A percentile compares a stretch with the other conserved stretches of the same genome.
Evolutionary conservation across 2,329 filamentous ascomycete species (phyloP).

Genomic region (Paracorniculantispora psalliotae): DNA sequence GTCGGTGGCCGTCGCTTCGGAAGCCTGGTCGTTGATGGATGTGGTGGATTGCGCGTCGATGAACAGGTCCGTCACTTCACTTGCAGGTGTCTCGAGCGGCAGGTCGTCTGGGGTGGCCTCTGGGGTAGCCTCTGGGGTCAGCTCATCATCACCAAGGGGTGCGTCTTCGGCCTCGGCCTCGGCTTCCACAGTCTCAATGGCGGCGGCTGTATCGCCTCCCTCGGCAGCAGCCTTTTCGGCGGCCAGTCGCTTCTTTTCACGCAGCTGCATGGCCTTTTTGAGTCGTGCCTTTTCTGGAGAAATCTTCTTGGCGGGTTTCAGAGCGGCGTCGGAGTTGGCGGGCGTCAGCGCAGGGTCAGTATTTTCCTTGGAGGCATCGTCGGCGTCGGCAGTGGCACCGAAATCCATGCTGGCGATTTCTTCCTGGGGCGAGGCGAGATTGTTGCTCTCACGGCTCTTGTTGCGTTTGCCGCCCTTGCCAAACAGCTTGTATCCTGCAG

Average conservation of each 20-base stretch:
- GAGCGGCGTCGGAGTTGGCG: slow-evolving; percentile 27
- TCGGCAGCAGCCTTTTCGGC: slow-evolving; percentile 20
- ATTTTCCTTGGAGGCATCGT: slow-evolving; percentile 14
- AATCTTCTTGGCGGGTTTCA: slow-evolving; percentile 51
- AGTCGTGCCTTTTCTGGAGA: slow-evolving; percentile 86
- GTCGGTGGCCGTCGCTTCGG: slow-evolving; percentile 46
- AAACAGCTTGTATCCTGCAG: slow-evolving; percentile 70
- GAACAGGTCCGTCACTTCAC: slow-evolving; percentile 16
- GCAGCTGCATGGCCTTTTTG: slow-evolving; percentile 88
- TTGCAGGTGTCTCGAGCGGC: slow-evolving; percentile 48
- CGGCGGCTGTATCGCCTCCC: slow-evolving; percentile 20
- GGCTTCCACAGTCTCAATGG: slow-evolving; percentile 19
- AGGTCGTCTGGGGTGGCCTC: slow-evolving; percentile 25
- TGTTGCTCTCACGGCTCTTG: slow-evolving; percentile 23
- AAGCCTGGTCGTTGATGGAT: slow-evolving; percentile 40
- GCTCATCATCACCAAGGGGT: neutral
- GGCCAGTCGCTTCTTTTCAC: slow-evolving; percentile 64
- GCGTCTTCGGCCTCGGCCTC: slow-evolving; percentile 13
- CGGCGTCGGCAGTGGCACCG: slow-evolving; percentile 22
- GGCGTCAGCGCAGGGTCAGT: slow-evolving; percentile 15
- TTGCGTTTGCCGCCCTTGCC: slow-evolving; percentile 52
- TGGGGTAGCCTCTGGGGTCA: slow-evolving; percentile 11
- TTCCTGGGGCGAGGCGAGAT: slow-evolving; percentile 29
- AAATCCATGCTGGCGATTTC: slow-evolving; percentile 33
- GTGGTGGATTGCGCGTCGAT: slow-evolving; percentile 41